A percentile compares a stretch with the other conserved stretches of the same genome.
Conservation (phyloP, 257 asterid species). For the Solanum verrucosum region DNA sequence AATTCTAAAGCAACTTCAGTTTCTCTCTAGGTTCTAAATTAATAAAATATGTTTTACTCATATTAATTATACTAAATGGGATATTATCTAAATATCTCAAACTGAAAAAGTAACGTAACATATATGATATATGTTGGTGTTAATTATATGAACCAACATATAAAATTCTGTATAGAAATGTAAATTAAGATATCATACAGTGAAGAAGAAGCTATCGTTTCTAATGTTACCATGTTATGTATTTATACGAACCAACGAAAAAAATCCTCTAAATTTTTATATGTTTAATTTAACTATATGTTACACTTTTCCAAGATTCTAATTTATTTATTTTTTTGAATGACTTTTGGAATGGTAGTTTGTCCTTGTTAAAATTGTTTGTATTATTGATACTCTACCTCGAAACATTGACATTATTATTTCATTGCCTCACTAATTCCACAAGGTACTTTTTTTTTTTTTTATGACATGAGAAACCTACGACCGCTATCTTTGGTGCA, state of each 20-base stretch:
- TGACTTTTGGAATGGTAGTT: neutral
- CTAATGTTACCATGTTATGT: neutral
- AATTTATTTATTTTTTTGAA: neutral
- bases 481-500: too few relatives aligned
- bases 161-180: neutral
- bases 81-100: neutral
- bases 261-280: neutral
- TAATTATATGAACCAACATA: neutral
- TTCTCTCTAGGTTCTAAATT: slow-evolving; percentile 62
- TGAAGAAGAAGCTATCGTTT: neutral
- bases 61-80: neutral
- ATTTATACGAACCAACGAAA: neutral
- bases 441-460: too few relatives aligned
- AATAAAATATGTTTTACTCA: neutral
- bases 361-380: neutral
- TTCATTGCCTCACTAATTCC: neutral
- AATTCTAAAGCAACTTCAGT: slow-evolving; percentile 87
- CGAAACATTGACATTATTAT: neutral
- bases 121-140: neutral
- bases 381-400: neutral
- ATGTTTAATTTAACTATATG: neutral
- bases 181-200: neutral
- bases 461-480: too few relatives aligned
- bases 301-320: neutral
- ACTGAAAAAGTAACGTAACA: neutral